Conservation (phyloP, 768 basidiomycete species). For the Fistulinella prunicolor region DNA sequence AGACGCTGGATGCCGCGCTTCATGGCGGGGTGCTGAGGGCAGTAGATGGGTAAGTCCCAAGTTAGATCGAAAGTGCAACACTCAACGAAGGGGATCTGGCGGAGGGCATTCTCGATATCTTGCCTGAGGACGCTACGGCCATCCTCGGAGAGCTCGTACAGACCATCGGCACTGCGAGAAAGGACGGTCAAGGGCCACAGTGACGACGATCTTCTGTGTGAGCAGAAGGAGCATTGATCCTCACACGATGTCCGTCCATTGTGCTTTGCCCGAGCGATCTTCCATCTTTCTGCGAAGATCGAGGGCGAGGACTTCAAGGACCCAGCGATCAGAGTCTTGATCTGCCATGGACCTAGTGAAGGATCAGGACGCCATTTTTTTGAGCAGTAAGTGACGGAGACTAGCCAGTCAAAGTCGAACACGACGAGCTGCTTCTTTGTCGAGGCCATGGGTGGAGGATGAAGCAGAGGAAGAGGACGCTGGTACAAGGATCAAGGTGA, state of each 20-base stretch:
- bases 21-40: conserved; percentile 90
- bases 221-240: no score
- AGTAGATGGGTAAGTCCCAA: neutral
- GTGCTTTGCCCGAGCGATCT: conserved; percentile 46
- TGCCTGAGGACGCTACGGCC: conserved; percentile 62
- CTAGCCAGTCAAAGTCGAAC: conserved; percentile 95
- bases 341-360: conserved; percentile 80
- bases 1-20: conserved; percentile 78
- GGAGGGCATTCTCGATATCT: conserved; percentile 76
- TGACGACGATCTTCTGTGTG: no score
- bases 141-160: conserved; percentile 59
- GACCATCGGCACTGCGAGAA: conserved; percentile 55
- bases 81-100: conserved; percentile 83
- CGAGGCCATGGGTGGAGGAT: conserved; percentile 19
- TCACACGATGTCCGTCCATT: conserved; percentile 97
- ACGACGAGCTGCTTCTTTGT: conserved; percentile 72
- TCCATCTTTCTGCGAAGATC: conserved; percentile 78
- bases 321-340: conserved; percentile 95
- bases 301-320: conserved; percentile 84
- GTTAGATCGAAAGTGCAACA: no score
- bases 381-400: neutral
- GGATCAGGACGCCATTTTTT: neutral
- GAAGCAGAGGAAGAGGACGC: no score
- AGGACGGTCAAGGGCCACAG: no score
- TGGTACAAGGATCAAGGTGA: no score